These are phyloP conservation scores for Hansenula anomala DNA, from an alignment of 1,139 yeast species.

Conservation along the genomic window DNA sequence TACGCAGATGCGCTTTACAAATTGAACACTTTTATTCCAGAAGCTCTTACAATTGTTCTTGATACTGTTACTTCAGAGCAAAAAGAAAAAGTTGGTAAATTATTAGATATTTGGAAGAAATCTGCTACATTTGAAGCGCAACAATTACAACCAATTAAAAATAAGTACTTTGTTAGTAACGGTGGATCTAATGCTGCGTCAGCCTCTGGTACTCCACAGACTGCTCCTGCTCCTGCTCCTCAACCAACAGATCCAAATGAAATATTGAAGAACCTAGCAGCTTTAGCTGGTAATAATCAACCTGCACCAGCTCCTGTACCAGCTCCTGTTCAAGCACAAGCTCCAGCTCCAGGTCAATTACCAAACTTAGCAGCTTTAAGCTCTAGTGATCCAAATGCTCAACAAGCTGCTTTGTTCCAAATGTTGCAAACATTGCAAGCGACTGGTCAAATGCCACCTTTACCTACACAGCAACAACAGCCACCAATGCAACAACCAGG, in stretches of 20 bases:
- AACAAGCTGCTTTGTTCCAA: constrained; percentile 41
- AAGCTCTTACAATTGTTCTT: constrained; percentile 56
- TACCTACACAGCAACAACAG: constrained; percentile 14
- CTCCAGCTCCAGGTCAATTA: constrained; percentile 16
- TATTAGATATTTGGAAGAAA: constrained; percentile 90
- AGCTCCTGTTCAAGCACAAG: constrained; percentile 10
- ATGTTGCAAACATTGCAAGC: constrained; percentile 33
- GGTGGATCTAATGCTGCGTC: constrained; percentile 28
- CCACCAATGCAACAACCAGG: constrained; percentile 3
- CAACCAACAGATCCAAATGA: constrained; percentile 46
- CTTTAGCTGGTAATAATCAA: constrained; percentile 29
- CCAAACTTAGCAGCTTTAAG: constrained; percentile 17
- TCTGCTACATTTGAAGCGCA: constrained; percentile 69
- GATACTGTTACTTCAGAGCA: constrained; percentile 46
- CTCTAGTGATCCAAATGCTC: constrained; percentile 27
- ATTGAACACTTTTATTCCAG: constrained; percentile 53
- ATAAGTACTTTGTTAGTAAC: constrained; percentile 42
- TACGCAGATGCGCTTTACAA: constrained; percentile 68
- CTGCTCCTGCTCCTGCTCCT: constrained; percentile 18
- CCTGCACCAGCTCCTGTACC: constrained; percentile 22
- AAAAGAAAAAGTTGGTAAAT: constrained; percentile 69
- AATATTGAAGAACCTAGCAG: constrained; percentile 61
- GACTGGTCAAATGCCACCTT: constrained; percentile 22
- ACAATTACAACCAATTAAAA: constrained; percentile 49
- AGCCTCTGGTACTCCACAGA: constrained; percentile 28